Base-by-base conservation (phyloP, 2,329 filamentous ascomycete species). In the Monosporascus cannonballus region DNA sequence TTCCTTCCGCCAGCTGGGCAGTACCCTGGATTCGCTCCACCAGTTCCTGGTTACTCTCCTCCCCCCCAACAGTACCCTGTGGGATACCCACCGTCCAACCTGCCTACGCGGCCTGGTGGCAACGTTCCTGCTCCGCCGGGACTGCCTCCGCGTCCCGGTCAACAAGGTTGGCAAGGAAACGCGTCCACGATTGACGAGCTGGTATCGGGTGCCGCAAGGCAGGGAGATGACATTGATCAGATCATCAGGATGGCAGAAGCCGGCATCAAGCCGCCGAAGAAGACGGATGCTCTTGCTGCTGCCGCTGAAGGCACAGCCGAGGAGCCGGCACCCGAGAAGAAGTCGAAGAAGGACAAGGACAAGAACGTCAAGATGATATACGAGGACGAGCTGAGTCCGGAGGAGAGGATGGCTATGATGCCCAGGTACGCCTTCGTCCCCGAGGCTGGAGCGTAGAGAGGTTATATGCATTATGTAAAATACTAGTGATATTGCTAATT, bases 401-500 rank as follows among this genome's bases (percentile, higher is more conserved):
- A 96, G 74, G 92, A 96, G 78, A 90, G 86, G 72, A 91, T 96
- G 89, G 87, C 90, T 27, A 73, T 76, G 66, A 74, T 94, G 73
- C 77, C 87, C 56, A 85, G 84, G 70, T 96, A 95, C 74, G 84
- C 85, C 62, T 87, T 82, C 69, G 74, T 75, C 64, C 80, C 79
- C 63, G 69, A 73, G 60, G 54, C 57, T n/a, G 49, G 37, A 3
- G 57, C 57, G 48, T 58, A 60, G 22, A 20, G 36, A 14, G 48
- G 25, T 27, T n/a, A 7, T 24, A 24, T 18, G 42, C 45, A 38
- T 15, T 22, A 22, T 58, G 54, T 60, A 60, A 42, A 42, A 57
- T 55, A 54, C 7, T 46, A 14, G n/a, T 27, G 42, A 24, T 30
- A n/a, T 46, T 46, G 25, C 42, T 46, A 46, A 46, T 46, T 46